These are phyloP conservation scores for Prunus padus DNA, from an alignment of 306 rosid species.

Conservation along the genomic window DNA sequence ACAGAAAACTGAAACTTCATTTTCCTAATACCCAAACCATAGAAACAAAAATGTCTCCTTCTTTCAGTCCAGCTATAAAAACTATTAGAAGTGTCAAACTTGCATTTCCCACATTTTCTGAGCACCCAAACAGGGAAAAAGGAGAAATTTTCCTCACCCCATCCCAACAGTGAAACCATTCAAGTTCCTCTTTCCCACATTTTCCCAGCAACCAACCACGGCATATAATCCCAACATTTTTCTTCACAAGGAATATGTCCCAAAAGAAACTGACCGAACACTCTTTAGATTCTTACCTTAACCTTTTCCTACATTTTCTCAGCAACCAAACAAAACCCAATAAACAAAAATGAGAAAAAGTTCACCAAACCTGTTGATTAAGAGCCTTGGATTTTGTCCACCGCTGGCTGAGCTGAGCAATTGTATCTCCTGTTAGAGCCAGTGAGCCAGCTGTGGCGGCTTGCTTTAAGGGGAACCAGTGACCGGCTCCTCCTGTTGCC, in stretches of 20 bases:
- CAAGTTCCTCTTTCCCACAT: neutral
- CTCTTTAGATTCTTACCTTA: neutral
- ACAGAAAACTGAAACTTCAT: neutral
- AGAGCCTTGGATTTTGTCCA: slow-evolving; percentile 30
- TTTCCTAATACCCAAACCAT: neutral
- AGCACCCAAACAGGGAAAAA: slow-evolving; percentile 19
- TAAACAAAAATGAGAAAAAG: too few relatives aligned
- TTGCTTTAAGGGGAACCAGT: slow-evolving; percentile 69
- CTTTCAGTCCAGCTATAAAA: neutral
- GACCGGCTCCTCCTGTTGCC: slow-evolving; percentile 49
- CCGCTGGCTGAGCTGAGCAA: slow-evolving; percentile 49
- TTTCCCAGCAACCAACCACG: slow-evolving; percentile 16
- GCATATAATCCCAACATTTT: neutral
- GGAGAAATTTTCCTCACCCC: neutral
- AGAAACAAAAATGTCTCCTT: neutral
- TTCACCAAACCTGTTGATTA: slow-evolving; percentile 32
- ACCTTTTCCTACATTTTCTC: neutral
- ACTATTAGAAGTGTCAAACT: neutral
- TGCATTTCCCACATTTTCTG: neutral
- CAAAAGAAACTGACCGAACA: too few relatives aligned
- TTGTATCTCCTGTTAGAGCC: slow-evolving; percentile 50
- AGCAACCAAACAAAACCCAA: neutral
- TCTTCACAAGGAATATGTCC: too few relatives aligned
- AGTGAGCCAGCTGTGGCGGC: slow-evolving; percentile 70
- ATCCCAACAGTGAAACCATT: neutral